Percentiles rank a stretch among this genome's conserved stretches.
Evolutionary conservation across 169 alveolate species (phyloP).

Genomic region (Prorocentrum cordatum): DNA sequence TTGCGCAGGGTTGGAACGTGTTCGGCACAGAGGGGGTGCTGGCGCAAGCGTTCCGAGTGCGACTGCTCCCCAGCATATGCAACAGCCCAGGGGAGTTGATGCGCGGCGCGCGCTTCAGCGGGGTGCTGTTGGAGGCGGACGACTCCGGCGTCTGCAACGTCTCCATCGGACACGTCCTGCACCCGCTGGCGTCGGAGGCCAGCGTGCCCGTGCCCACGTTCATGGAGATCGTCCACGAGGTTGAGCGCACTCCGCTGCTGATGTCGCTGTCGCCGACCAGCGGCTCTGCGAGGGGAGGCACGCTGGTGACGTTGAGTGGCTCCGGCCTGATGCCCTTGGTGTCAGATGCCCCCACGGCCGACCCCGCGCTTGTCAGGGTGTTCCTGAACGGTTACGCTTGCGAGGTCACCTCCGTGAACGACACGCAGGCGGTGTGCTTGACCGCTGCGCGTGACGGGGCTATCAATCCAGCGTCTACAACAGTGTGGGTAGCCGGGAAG

Average conservation of each 20-base stretch:
- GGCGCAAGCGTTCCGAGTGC: constrained; percentile 45
- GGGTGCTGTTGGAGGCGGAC: constrained; percentile 18
- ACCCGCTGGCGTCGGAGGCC: neutral
- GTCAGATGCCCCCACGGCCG: neutral
- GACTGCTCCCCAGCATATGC: constrained; percentile 33
- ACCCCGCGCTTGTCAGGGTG: neutral
- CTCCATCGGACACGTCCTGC: neutral
- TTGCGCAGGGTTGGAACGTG: constrained; percentile 11
- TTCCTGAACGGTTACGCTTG: no score
- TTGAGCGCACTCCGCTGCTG: neutral
- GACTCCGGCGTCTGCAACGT: constrained; percentile 6
- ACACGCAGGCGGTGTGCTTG: neutral
- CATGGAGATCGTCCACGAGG: neutral
- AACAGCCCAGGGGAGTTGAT: constrained; percentile 17
- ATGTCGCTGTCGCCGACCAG: neutral
- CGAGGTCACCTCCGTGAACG: neutral
- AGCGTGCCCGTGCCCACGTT: neutral
- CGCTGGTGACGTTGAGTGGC: constrained; percentile 29
- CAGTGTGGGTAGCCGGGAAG: neutral
- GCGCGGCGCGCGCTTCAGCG: constrained; percentile 57
- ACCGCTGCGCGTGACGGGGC: neutral
- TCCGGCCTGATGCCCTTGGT: constrained; percentile 4
- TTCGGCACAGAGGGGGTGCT: neutral
- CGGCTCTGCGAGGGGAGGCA: constrained; percentile 52
- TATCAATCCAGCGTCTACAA: neutral